These are phyloP conservation scores for Leucocoprinus birnbaumii DNA, from an alignment of 768 basidiomycete genomes.

Conservation along the genomic window DNA sequence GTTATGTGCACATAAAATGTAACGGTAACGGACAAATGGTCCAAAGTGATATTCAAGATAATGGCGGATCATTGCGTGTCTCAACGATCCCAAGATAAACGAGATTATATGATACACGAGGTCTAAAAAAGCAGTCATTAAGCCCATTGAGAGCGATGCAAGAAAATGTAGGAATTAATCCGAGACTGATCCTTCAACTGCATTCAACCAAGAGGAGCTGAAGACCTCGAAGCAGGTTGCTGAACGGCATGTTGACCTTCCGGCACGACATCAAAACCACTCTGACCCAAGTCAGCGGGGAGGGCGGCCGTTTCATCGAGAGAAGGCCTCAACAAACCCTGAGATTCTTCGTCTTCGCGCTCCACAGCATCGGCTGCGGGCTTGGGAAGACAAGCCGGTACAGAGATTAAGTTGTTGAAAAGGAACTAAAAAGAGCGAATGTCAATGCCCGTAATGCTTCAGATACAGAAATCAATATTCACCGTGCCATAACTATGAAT, in stretches of 20 bases:
- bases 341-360: constrained; percentile 49
- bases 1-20: neutral
- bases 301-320: constrained; percentile 83
- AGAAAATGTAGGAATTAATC: neutral
- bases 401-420: constrained; percentile 80
- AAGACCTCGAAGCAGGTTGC: constrained; percentile 7
- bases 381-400: constrained; percentile 60
- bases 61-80: neutral
- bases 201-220: constrained; percentile 2
- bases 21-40: neutral
- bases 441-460: neutral
- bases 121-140: neutral
- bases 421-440: constrained; percentile 55
- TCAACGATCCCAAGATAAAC: neutral
- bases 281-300: constrained; percentile 77
- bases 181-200: constrained; percentile 5
- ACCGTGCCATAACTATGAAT: constrained; percentile 79
- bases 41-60: neutral
- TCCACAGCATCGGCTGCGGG: constrained; percentile 27
- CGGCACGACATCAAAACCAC: constrained; percentile 82
- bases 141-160: neutral
- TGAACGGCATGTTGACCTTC: constrained; percentile 34
- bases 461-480: constrained; percentile 21
- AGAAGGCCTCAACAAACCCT: constrained; percentile 42
- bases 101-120: neutral